A percentile compares a stretch with the other conserved stretches of the same genome.
These are phyloP conservation scores for Cryptosporidium felis DNA, from an alignment of 169 alveolate species.

Conservation along the genomic window DNA sequence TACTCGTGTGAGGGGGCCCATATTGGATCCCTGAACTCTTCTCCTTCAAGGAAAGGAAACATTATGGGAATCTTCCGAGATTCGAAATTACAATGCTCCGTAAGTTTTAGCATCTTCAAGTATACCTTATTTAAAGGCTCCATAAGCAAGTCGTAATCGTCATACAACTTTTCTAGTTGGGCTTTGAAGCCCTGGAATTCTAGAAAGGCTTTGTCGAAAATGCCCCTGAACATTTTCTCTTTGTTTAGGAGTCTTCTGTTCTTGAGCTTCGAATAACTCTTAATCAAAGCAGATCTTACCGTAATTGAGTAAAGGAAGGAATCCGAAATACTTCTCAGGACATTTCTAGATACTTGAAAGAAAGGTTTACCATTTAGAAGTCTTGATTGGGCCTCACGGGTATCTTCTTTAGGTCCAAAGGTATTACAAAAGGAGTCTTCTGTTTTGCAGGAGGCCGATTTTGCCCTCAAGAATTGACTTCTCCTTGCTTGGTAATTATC, in stretches of 20 bases:
- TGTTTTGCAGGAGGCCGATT: not conserved
- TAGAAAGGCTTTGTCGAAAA: not conserved
- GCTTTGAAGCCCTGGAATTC: not conserved
- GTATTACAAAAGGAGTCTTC: too few relatives aligned
- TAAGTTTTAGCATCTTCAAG: not conserved
- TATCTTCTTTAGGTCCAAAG: not conserved
- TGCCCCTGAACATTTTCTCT: not conserved
- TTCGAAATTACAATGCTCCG: not conserved
- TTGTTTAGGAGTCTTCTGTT: not conserved
- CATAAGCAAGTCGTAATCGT: conserved; percentile 30
- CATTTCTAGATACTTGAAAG: conserved; percentile 6
- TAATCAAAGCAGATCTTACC: not conserved
- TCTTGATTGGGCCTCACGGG: not conserved
- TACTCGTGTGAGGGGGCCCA: conserved; percentile 63
- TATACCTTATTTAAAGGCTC: conserved; percentile 16
- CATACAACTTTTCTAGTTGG: not conserved
- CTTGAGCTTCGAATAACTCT: not conserved
- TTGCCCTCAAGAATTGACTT: not conserved
- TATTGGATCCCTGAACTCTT: not conserved
- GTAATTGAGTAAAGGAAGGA: not conserved
- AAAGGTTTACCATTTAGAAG: too few relatives aligned
- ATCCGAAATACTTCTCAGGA: not conserved
- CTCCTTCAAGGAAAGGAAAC: conserved; percentile 64
- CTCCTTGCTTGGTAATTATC: not conserved
- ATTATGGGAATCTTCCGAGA: conserved; percentile 12